Conservation (phyloP, 768 basidiomycete species). For the Tephrocybe sp. region DNA sequence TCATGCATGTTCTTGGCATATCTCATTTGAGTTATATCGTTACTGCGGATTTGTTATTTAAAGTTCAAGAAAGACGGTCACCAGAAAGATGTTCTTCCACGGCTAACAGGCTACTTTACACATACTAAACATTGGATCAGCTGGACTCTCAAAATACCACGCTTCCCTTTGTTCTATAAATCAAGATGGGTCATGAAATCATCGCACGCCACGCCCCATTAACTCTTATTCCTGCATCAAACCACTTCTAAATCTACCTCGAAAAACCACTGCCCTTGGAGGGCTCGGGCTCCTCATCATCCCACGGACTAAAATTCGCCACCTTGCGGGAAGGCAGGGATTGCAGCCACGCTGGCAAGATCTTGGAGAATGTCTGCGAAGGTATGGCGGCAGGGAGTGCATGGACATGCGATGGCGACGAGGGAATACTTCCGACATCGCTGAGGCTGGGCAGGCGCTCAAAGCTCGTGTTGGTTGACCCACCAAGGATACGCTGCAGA, state of each 20-base stretch:
- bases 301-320: slow-evolving; percentile 82
- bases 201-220: slow-evolving; percentile 10
- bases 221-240: slow-evolving; percentile 4
- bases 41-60: slow-evolving; percentile 14
- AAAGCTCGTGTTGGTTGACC: slow-evolving; percentile 71
- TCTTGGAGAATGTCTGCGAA: slow-evolving; percentile 25
- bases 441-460: slow-evolving; percentile 79
- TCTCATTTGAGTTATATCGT: background rate
- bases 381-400: slow-evolving; percentile 26
- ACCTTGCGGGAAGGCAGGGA: slow-evolving; percentile 66
- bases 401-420: slow-evolving; percentile 61
- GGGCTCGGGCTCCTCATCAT: slow-evolving; percentile 57
- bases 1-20: background rate
- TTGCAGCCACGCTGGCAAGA: slow-evolving; percentile 68
- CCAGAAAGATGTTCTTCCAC: slow-evolving; percentile 8
- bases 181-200: slow-evolving; percentile 14
- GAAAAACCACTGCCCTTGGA: slow-evolving; percentile 9
- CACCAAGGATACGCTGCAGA: slow-evolving; percentile 75
- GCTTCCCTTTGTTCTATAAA: slow-evolving; percentile 19
- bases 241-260: slow-evolving; percentile 16
- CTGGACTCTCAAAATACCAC: slow-evolving; percentile 16
- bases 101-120: slow-evolving; percentile 16
- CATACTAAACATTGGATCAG: slow-evolving; percentile 15
- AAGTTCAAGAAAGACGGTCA: slow-evolving; percentile 14
- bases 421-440: slow-evolving; percentile 70